Evolutionary conservation across 2,329 filamentous ascomycete species (phyloP).

Genomic region (Fusarium irregulare): DNA sequence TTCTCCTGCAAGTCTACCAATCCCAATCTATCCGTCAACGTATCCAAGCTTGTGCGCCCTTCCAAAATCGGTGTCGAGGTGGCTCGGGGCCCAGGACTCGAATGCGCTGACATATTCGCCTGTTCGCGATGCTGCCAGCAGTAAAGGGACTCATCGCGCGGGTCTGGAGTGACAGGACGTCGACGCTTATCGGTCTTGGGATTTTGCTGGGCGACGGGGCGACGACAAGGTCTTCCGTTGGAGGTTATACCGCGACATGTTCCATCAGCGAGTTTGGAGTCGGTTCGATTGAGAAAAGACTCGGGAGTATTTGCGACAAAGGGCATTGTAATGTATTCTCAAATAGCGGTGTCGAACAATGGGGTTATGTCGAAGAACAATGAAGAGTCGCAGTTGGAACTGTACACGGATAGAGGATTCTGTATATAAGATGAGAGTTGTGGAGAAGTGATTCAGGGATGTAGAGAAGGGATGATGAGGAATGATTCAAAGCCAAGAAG

Average conservation of each 20-base stretch:
- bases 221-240: slow-evolving; percentile 84
- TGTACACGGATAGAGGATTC: background rate
- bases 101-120: slow-evolving; percentile 63
- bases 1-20: slow-evolving; percentile 72
- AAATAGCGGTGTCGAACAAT: slow-evolving; percentile 19
- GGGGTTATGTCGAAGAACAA: background rate
- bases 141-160: slow-evolving; percentile 73
- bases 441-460: slow-evolving; percentile 24
- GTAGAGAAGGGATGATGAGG: slow-evolving; percentile 10
- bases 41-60: slow-evolving; percentile 84
- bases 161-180: slow-evolving; percentile 55
- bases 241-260: slow-evolving; percentile 91
- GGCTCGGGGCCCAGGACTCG: slow-evolving; percentile 58
- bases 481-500: slow-evolving; percentile 15
- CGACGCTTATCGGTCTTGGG: slow-evolving; percentile 27
- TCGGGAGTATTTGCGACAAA: slow-evolving; percentile 76
- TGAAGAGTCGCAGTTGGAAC: background rate
- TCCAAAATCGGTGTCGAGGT: slow-evolving; percentile 66
- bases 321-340: slow-evolving; percentile 48
- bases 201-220: slow-evolving; percentile 65
- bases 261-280: slow-evolving; percentile 84
- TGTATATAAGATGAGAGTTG: background rate
- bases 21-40: slow-evolving; percentile 82
- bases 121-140: slow-evolving; percentile 98
- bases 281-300: slow-evolving; percentile 78